A percentile compares a stretch with the other conserved stretches of the same genome.
phyloP scores from a whole-genome alignment of 176 grass and related monocot species.

The Eragrostis curvula region DNA sequence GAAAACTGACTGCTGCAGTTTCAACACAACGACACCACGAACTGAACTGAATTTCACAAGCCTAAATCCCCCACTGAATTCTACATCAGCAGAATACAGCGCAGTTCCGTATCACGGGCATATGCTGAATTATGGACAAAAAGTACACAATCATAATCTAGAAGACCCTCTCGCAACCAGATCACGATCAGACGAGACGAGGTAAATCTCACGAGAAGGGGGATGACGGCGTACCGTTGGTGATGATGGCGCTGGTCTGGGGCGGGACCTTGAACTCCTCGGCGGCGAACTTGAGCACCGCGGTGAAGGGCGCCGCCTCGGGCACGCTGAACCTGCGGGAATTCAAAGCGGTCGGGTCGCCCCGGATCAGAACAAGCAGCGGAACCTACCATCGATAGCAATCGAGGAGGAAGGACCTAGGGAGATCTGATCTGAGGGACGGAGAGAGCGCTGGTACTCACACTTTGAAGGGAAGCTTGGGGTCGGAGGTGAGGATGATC shows the following conservation, averaged over 20 bases:
- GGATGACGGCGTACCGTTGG: conserved; percentile 60
- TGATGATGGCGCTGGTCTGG: conserved; percentile 99
- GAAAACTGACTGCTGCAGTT: background rate
- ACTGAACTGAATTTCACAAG: background rate
- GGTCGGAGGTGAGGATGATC: conserved; percentile 97
- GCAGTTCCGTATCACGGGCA: background rate
- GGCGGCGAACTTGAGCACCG: conserved; percentile 92
- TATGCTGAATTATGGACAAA: background rate
- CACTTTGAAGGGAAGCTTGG: conserved; percentile 99
- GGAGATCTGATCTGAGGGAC: conserved; percentile 37
- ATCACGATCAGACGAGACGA: background rate
- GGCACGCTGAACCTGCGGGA: conserved; percentile 93
- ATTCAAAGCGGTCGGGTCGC: background rate
- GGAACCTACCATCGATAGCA: background rate
- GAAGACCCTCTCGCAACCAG: background rate
- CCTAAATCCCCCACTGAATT: background rate
- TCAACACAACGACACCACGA: background rate
- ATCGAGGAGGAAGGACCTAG: background rate
- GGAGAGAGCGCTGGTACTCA: conserved; percentile 28
- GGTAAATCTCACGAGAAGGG: background rate
- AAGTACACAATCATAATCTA: background rate
- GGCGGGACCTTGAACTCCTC: conserved; percentile 99
- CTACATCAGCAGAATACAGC: background rate
- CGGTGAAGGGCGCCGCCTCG: conserved; percentile 96
- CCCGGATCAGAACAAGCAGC: conserved; percentile 23